A percentile compares a stretch with the other conserved stretches of the same genome.
phyloP scores from a whole-genome alignment of 148 eudicot genomes.

The Silene latifolia region DNA sequence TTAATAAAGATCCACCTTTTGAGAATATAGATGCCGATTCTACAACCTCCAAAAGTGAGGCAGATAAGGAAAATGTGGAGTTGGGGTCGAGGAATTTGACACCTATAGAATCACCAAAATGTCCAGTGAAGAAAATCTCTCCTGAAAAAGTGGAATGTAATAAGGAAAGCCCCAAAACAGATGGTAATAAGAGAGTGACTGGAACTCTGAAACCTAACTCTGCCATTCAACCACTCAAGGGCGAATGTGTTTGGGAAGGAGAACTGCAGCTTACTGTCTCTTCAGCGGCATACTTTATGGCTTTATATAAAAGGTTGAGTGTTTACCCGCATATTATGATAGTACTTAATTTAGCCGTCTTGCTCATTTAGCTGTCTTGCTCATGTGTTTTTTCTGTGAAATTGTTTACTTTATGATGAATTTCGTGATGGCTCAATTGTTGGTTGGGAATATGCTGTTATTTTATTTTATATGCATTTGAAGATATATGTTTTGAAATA shows the following conservation, averaged over 20 bases:
- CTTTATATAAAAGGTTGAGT: constrained; percentile 61
- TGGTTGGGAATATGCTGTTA: neutral
- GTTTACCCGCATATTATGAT: constrained; percentile 1
- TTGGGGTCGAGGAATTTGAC: constrained; percentile 14
- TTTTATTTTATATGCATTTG: neutral
- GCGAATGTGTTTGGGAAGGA: constrained; percentile 72
- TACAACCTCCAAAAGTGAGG: constrained; percentile 22
- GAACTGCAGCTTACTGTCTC: constrained; percentile 61
- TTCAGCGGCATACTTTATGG: constrained; percentile 51
- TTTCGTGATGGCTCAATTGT: neutral
- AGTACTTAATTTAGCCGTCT: neutral
- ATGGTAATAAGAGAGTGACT: constrained; percentile 25
- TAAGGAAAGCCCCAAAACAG: constrained; percentile 29
- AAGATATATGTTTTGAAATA: neutral
- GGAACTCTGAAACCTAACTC: constrained; percentile 22
- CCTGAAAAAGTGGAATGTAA: constrained; percentile 28
- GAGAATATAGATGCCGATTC: constrained; percentile 54
- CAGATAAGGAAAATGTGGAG: constrained; percentile 36
- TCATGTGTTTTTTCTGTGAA: neutral
- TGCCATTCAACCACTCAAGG: constrained; percentile 27
- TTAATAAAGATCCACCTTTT: constrained; percentile 89
- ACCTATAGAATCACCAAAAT: constrained; percentile 32
- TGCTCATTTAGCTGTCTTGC: neutral
- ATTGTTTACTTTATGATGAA: neutral
- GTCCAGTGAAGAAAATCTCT: constrained; percentile 18